Base-by-base conservation (phyloP, 2,329 filamentous ascomycete species). In the Domatiomyces globalis region DNA sequence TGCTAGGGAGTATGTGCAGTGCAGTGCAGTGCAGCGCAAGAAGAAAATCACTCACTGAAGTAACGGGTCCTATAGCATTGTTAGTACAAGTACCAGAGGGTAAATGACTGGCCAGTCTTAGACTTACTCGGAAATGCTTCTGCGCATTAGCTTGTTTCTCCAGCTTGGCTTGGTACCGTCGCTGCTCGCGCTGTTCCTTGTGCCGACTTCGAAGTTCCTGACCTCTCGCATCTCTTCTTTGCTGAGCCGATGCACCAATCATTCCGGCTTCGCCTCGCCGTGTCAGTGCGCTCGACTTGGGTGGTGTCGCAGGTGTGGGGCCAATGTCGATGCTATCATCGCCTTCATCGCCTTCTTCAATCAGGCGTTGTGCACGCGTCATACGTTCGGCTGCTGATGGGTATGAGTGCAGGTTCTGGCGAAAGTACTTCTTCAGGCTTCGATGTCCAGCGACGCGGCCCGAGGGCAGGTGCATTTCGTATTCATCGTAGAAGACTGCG, bases 391-490 rank as follows among this genome's bases (percentile, higher is more conserved):
- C 84, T 0, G 81, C 71, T 2, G 85, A 82, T 1, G 88, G 88
- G 66, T 95, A 84, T 66, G 80, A 85, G 67, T 84, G 81, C 44
- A 98, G 74, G 69, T 96, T 96, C 71, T 98, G 92, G 54, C 87
- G 83, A 72, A 82, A 98, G 70, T 96, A 96, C 60, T 79, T 82
- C 63, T 85, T 84, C 50, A 95, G 71, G 6, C 87, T 92, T 46
- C 92, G 81, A 66, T 98, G 92, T 42, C 92, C 92, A 39, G 94
- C 88, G 6, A 85, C 85, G 55, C 85, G 84, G 49, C 92, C 92
- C 4, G 85, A 87, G 1, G 92, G 92, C 10, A 98, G 79, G 63
- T 98, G 88, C 49, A 98, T 77, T 67, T 96, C 92, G 62, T 87
- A 89, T 45, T 98, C 92, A 61, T 94, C 87, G 63, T 94, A 83